phyloP scores from a whole-genome alignment of 2,329 filamentous ascomycete species.

The Neocucurbitaria cava region DNA sequence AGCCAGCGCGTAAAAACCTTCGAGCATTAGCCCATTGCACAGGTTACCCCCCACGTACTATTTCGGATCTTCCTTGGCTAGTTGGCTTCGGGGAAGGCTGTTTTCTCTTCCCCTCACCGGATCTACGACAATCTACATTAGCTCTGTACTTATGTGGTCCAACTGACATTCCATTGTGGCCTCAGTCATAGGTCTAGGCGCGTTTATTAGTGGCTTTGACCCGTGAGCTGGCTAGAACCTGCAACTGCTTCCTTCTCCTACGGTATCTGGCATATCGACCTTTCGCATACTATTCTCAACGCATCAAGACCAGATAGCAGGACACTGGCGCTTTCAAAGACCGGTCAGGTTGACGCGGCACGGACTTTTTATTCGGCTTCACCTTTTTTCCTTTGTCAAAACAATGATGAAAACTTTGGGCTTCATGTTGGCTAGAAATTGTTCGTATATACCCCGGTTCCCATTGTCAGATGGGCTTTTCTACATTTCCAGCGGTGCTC shows the following conservation, averaged over 20 bases:
- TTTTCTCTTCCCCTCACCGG: neutral
- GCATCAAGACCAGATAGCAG: conserved; percentile 11
- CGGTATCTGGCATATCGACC: conserved; percentile 18
- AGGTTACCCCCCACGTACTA: neutral
- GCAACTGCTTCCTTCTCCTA: neutral
- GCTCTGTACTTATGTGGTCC: neutral
- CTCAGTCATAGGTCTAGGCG: neutral
- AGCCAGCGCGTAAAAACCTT: neutral
- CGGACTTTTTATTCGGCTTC: neutral
- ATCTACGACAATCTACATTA: neutral
- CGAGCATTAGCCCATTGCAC: neutral
- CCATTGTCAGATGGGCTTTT: conserved; percentile 12
- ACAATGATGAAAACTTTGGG: conserved; percentile 7
- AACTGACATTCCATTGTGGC: neutral
- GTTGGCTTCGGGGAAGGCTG: neutral
- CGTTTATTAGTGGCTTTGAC: neutral
- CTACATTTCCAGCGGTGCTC: neutral
- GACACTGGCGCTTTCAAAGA: neutral
- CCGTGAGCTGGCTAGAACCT: neutral
- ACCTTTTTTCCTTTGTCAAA: conserved; percentile 14
- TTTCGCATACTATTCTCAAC: conserved; percentile 8
- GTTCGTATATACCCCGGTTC: conserved; percentile 31
- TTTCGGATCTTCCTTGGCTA: neutral
- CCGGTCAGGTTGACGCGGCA: neutral
- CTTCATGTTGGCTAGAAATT: conserved; percentile 26